Base-by-base conservation (phyloP, 176 grass and related monocot species). In the Olyra latifolia region DNA sequence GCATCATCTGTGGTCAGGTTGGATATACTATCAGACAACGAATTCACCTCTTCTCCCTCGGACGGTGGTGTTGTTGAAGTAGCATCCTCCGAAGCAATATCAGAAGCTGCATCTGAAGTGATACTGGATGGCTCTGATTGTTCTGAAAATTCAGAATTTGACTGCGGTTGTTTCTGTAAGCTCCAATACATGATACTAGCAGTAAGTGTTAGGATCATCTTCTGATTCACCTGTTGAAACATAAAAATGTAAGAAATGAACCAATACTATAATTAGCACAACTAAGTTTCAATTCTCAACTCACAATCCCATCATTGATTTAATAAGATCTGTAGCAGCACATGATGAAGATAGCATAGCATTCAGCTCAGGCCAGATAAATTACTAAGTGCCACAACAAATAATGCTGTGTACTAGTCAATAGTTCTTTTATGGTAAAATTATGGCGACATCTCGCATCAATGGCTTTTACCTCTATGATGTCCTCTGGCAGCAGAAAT, bases 111-210 rank as follows among this genome's bases (percentile, higher is more conserved):
- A 76, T 89, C 92, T 6, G 79, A 80, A 85, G 69, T 63, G 86
- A 94, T 66, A 79, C 85, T 80, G 46, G 87, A 89, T 49, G 77
- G 74, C 20, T 98, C 95, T 17, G 88, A 84, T 53, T 74, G 87
- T 79, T 82, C 83, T 9, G 71, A 38, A 61, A 62, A 76, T 88
- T 91, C 88, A 55, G 83, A 76, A 56, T 74, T 64, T 65, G 86
- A 74, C 55, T 84, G 86, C 16, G 91, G 85, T 32, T 90, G 85
- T 68, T 84, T 94, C 69, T 91, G 85, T 80, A 98, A 79, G 71
- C 96, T 91, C 87, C 92, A 98, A 39, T 91, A 93, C 96, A 98
- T 98, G 47, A 98, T 89, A 82, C 96, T 95, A 8, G 96, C 96
- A 29, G 96, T 95, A 27, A 98, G 90, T 45, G 96, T 91, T 67